Evolutionary conservation across 768 basidiomycete genomes (phyloP).

Genomic region (Candolleomyces eurysporus): DNA sequence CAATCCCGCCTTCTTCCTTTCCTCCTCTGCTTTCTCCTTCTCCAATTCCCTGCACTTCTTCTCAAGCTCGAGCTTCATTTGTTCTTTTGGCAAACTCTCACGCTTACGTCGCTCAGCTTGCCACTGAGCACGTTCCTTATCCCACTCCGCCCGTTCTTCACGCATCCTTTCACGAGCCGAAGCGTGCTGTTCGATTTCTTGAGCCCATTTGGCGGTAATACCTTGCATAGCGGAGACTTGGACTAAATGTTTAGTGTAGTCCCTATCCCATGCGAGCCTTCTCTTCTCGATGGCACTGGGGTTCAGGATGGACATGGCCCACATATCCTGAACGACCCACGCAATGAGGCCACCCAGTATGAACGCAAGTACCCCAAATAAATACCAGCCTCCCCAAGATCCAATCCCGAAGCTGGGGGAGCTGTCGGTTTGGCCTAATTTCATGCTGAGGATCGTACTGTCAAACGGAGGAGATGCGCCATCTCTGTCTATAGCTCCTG

Average conservation of each 20-base stretch:
- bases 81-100: background rate
- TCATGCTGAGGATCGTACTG: no score
- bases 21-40: slow-evolving; percentile 2
- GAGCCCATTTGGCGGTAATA: background rate
- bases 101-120: background rate
- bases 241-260: no score
- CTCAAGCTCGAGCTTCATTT: background rate
- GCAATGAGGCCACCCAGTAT: background rate
- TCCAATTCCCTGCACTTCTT: background rate
- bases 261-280: no score
- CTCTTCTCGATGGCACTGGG: no score
- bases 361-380: no score
- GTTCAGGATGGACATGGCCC: slow-evolving; percentile 1
- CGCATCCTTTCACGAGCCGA: background rate
- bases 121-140: background rate
- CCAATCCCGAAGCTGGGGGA: no score
- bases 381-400: no score
- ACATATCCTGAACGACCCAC: background rate
- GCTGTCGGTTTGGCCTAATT: no score
- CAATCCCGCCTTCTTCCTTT: background rate
- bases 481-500: no score
- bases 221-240: background rate
- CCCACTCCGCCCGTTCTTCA: background rate
- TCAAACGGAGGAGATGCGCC: no score
- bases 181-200: background rate